Evolutionary conservation across 1,284 basidiomycete species (phyloP).

Genomic region (Exobasidium rhododendri): DNA sequence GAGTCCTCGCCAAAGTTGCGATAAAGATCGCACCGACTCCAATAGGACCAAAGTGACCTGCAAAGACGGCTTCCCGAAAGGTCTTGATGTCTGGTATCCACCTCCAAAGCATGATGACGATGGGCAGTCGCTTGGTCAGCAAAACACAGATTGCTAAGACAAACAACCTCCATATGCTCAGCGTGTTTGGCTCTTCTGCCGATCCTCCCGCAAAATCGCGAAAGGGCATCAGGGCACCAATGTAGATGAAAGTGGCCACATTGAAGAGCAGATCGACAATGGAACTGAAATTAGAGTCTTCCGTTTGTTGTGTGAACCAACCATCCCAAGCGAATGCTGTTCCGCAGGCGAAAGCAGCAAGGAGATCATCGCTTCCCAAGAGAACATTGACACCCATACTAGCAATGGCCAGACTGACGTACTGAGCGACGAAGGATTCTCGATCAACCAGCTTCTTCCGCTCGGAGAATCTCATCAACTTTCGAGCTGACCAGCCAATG

Average conservation of each 20-base stretch:
- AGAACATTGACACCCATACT: constrained; percentile 64
- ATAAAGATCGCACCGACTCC: constrained; percentile 54
- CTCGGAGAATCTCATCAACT: constrained; percentile 94
- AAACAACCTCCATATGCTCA: constrained; percentile 48
- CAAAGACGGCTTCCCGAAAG: constrained; percentile 52
- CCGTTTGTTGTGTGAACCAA: constrained; percentile 90
- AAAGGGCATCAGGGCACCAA: constrained; percentile 54
- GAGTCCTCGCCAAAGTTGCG: constrained; percentile 42
- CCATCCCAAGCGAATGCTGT: constrained; percentile 94
- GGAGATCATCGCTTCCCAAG: constrained; percentile 51
- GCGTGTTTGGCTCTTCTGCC: constrained; percentile 20
- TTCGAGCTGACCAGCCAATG: constrained; percentile 77
- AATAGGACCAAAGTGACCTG: constrained; percentile 54
- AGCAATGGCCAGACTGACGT: constrained; percentile 76
- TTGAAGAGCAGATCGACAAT: constrained; percentile 78
- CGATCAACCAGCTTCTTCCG: constrained; percentile 84
- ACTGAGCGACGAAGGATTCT: constrained; percentile 87
- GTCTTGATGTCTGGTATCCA: constrained; percentile 55
- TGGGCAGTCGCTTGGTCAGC: constrained; percentile 49
- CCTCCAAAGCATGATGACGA: constrained; percentile 50
- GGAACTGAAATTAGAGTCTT: constrained; percentile 77
- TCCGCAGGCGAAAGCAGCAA: constrained; percentile 85
- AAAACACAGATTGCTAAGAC: constrained; percentile 46
- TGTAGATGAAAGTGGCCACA: constrained; percentile 53
- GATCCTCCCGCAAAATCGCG: constrained; percentile 39